phyloP scores from a whole-genome alignment of 2,329 filamentous ascomycete genomes.

The Amesomyces nigricolor region DNA sequence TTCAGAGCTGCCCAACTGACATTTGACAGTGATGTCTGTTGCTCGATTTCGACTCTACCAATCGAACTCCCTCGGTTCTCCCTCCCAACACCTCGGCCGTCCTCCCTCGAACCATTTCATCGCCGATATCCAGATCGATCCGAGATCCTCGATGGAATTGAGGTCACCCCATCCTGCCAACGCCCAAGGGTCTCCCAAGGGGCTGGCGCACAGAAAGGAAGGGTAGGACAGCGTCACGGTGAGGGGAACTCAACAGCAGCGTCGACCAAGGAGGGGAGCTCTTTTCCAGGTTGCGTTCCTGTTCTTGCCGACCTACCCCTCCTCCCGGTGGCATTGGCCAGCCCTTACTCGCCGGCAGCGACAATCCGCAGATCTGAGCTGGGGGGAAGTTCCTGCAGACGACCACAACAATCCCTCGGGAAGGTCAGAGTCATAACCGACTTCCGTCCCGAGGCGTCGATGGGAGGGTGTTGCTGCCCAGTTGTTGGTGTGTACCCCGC shows the following conservation, averaged over 20 bases:
- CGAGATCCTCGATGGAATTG: too few species aligned
- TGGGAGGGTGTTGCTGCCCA: neutral
- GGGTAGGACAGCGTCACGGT: constrained; percentile 7
- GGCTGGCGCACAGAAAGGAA: neutral
- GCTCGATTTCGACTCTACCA: too few species aligned
- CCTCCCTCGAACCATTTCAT: too few species aligned
- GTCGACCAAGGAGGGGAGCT: neutral
- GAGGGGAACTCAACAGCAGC: constrained; percentile 6
- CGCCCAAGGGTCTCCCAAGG: too few species aligned
- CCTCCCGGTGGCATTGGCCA: constrained; percentile 6
- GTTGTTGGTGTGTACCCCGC: neutral
- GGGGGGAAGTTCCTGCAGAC: neutral
- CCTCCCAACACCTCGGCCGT: too few species aligned
- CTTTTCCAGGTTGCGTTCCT: constrained; percentile 2
- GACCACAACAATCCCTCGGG: neutral
- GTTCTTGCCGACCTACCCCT: constrained; percentile 19
- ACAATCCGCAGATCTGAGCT: constrained; percentile 2
- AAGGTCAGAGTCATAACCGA: neutral
- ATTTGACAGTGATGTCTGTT: too few species aligned
- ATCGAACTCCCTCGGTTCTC: too few species aligned
- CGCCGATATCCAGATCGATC: too few species aligned
- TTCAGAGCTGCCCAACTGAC: too few species aligned
- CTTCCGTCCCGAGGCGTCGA: neutral
- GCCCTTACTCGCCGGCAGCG: constrained; percentile 1
- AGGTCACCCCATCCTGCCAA: too few species aligned